Conservation (phyloP, 2,329 filamentous ascomycete genomes). For the Orbilia ellipsospora region DNA sequence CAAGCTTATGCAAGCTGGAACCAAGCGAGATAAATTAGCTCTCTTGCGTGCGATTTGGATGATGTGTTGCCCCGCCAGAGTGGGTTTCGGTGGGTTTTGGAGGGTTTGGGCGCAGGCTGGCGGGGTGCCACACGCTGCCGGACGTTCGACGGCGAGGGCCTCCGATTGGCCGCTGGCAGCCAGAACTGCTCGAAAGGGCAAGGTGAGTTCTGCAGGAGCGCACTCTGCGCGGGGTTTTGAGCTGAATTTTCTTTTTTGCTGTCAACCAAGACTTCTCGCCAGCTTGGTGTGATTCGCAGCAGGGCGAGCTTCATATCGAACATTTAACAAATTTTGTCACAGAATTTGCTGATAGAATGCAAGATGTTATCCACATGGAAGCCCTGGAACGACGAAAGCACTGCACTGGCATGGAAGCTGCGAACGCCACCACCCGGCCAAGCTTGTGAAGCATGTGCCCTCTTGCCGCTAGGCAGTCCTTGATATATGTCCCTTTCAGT, state of each 20-base stretch:
- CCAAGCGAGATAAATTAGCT: background rate
- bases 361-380: background rate
- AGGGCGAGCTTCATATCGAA: too few species aligned
- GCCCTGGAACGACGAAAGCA: background rate
- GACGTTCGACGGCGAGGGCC: constrained; percentile 1
- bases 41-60: background rate
- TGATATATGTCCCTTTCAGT: background rate
- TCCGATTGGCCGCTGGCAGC: constrained; percentile 36
- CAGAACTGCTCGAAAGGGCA: constrained; percentile 32
- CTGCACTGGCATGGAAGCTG: constrained; percentile 6
- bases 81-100: too few species aligned
- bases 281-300: too few species aligned
- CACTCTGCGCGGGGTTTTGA: constrained; percentile 50
- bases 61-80: constrained; percentile 44
- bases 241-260: constrained; percentile 55
- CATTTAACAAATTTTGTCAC: too few species aligned
- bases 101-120: constrained; percentile 8
- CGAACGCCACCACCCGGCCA: constrained; percentile 19
- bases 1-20: too few species aligned
- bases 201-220: constrained; percentile 20
- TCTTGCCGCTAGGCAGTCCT: constrained; percentile 23
- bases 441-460: constrained; percentile 25
- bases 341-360: background rate
- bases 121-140: constrained; percentile 14
- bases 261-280: too few species aligned